A percentile compares a stretch with the other conserved stretches of the same genome.
Evolutionary conservation across 2,329 filamentous ascomycete species (phyloP).

Genomic region (Neoscytalidium dimidiatum): DNA sequence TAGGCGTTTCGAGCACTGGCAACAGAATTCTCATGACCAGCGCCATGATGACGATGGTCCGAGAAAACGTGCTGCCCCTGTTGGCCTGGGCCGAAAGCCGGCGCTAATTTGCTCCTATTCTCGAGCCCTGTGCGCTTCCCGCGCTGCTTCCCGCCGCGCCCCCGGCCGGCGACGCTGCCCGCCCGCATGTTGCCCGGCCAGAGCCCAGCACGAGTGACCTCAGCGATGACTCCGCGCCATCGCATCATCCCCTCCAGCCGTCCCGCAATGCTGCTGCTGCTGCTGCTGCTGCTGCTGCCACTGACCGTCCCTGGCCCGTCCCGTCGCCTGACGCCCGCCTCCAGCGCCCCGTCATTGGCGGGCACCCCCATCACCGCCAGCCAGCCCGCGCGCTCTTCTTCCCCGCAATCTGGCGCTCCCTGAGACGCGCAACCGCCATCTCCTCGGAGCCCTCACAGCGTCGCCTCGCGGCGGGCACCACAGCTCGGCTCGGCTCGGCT

Average conservation of each 20-base stretch:
- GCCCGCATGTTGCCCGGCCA: not conserved
- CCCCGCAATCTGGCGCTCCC: not conserved
- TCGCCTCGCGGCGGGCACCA: no score
- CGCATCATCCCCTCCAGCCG: conserved; percentile 1
- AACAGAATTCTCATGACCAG: conserved; percentile 16
- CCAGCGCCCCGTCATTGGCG: not conserved
- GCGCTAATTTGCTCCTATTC: conserved; percentile 14
- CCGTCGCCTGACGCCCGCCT: not conserved
- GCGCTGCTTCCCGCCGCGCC: conserved; percentile 10
- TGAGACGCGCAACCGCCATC: not conserved
- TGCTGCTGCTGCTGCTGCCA: not conserved
- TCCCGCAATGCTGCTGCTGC: not conserved
- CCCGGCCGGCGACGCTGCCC: not conserved
- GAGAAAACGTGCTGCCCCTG: conserved; percentile 8
- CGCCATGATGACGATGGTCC: conserved; percentile 14
- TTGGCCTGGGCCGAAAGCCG: conserved; percentile 9
- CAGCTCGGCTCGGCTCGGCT: not conserved
- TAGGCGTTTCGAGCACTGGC: not conserved
- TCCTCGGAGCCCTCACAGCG: not conserved
- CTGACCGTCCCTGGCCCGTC: no score
- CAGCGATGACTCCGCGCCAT: conserved; percentile 13
- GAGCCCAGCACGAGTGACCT: no score
- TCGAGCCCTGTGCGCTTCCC: conserved; percentile 13
- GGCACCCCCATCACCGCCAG: not conserved
- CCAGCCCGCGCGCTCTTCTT: not conserved